A percentile compares a stretch with the other conserved stretches of the same genome.
phyloP scores from a whole-genome alignment of 345 rosid genomes.

The Salix dunnii region DNA sequence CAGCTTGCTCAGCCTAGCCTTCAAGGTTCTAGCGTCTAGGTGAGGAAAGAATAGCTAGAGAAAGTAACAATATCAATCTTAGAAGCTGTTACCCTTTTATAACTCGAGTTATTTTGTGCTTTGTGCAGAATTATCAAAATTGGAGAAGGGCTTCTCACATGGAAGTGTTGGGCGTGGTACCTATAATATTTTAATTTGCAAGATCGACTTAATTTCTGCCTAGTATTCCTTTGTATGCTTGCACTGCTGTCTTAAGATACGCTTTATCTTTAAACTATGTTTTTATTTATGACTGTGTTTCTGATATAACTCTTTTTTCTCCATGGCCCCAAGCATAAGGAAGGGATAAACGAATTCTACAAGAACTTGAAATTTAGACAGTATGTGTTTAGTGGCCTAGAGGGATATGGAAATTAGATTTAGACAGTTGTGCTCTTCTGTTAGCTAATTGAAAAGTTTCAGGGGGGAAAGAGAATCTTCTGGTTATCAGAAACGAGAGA shows the following conservation, averaged over 20 bases:
- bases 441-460: background rate
- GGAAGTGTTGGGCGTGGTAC: background rate
- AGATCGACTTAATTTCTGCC: background rate
- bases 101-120: background rate
- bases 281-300: constrained; percentile 1
- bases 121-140: background rate
- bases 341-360: background rate
- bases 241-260: background rate
- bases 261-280: background rate
- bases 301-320: background rate
- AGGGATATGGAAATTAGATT: too few relatives aligned
- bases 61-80: background rate
- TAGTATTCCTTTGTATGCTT: background rate
- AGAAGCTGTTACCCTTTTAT: background rate
- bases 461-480: background rate
- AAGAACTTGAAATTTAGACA: background rate
- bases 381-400: too few relatives aligned
- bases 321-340: background rate
- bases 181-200: background rate
- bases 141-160: background rate
- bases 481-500: background rate
- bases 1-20: constrained; percentile 75
- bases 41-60: background rate
- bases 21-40: constrained; percentile 21
- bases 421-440: background rate